Base-by-base conservation (phyloP, 1,284 basidiomycete species). In the Apiotrichum laibachii region DNA sequence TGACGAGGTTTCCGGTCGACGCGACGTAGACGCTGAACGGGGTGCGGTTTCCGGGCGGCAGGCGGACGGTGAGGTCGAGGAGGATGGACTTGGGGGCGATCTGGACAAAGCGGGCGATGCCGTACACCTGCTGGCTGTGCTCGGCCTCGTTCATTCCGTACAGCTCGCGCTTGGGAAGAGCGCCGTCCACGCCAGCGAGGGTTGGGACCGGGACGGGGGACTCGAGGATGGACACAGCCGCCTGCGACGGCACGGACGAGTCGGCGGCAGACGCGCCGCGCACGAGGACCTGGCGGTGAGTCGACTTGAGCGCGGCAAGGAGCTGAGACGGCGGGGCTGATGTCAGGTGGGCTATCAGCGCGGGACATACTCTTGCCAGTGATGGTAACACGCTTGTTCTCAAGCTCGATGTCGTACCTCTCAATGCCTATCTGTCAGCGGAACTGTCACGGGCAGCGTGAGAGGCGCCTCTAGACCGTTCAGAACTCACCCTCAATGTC, bases 161-260 rank as follows among this genome's bases (percentile, higher is more conserved):
- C 22, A 75, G 52, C 37, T 64, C 59, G 10, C 37, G 37, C 12
- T 67, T 59, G 26, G 67, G 62, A 19, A 63, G 52, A 5, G 67
- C 67, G 0, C 65, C 57, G 4, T 70, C 64, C 10, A 64, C 66
- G 11, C 46, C 47, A 5, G 48, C 47, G 15, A 35, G 4, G 3
- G 66, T 56, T 2, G 70, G 68, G 7, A 77, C 50, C 6, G 73
- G 69, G 19, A 76, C 55, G 9, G 76, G 77, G 16, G 76, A 75
- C 66, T 80, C 79, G 49, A 80, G 69, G 60, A 80, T 79, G 10
- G 77, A 70, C 1, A 80, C 73, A 37, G 78, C 79, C 0, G 79
- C 79, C 55, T 69, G 57, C 10, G 65, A 53, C 2, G 69, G 67
- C 11, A 64, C 49, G 45, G 58, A 54, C 16, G 67, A 57, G 34